phyloP scores from a whole-genome alignment of 345 rosid genomes.

The Eucalyptus curtisii region DNA sequence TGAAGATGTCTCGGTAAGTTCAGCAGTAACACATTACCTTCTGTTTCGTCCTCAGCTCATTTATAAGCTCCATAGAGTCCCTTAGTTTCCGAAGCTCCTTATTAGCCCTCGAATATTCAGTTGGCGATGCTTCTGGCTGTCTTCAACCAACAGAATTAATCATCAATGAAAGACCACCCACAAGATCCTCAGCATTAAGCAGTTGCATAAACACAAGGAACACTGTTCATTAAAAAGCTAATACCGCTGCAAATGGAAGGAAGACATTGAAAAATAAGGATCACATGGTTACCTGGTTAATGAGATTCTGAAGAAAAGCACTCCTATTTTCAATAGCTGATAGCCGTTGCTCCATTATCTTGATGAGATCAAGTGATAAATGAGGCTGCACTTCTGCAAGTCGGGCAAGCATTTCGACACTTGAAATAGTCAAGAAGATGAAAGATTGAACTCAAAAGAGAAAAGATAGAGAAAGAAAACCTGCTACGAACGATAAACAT shows the following conservation, averaged over 20 bases:
- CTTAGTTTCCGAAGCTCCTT: conserved; percentile 81
- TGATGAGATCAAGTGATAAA: conserved; percentile 57
- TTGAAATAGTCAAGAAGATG: not conserved
- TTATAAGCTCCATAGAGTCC: conserved; percentile 68
- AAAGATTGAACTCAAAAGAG: not conserved
- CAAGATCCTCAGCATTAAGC: not conserved
- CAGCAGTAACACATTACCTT: conserved; percentile 26
- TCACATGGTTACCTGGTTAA: conserved; percentile 39
- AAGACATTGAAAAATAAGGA: not conserved
- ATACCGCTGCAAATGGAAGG: not conserved
- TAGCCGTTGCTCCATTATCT: conserved; percentile 69
- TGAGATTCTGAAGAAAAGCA: conserved; percentile 42
- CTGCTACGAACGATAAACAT: not conserved
- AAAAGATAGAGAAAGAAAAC: not conserved
- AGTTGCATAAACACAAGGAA: not conserved
- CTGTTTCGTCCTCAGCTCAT: conserved; percentile 51
- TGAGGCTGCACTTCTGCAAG: conserved; percentile 40
- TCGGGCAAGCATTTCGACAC: not conserved
- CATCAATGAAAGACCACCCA: not conserved
- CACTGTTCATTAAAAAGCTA: not conserved
- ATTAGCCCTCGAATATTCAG: conserved; percentile 67
- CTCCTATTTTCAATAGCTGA: conserved; percentile 56
- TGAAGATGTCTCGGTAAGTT: not conserved
- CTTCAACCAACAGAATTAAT: conserved; percentile 36
- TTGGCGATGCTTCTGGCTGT: conserved; percentile 85